Base-by-base conservation (phyloP, 345 rosid genomes). In the sweet orange (Citrus sinensis) region DNA sequence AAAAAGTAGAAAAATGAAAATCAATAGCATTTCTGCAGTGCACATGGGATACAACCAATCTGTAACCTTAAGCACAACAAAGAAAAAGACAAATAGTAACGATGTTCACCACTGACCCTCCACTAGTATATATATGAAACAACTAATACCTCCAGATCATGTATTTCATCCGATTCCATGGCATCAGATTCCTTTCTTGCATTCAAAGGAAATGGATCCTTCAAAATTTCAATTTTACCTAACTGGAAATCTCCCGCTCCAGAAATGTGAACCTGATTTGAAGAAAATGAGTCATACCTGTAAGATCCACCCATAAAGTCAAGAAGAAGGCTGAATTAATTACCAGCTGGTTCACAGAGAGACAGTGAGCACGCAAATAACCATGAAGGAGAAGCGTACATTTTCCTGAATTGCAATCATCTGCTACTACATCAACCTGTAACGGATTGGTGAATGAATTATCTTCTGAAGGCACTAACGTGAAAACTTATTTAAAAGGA, bases 271-370 rank as follows among this genome's bases (percentile, higher is more conserved):
- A 95, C 93, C 99, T 95, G 85, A 65, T 34, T 17, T 11, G 61
- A 34, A 67, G 56, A 82, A 77, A 37, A 64, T 37, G 62, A 78
- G 78, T 76, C 68, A 78, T 46, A 32, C 40, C 71, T 34, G 71
- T 62, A 77, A 35, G 72, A 77, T 70, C 51, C 80, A 63, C 71
- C 64, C 65, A 70, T 30, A 59, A 61, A 82, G 59, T 56, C 54
- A 72, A 74, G 67, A 29, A 11, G 56, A 71, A 71, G 27, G 61
- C 65, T n/a, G 32, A 80, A 77, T 37, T 46, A 71, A 69, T 82
- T 88, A 93, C 99, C 98, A 95, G 90, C 82, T 94, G 99, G 81
- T 92, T 93, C 76, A 89, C 91, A 24, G 97, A 93, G 34, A 95
- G 89, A 78, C 86, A 78, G 70, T 56, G 92, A 76, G 97, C 94